Base-by-base conservation (phyloP, 345 rosid species). In the Erodium maritimum region DNA sequence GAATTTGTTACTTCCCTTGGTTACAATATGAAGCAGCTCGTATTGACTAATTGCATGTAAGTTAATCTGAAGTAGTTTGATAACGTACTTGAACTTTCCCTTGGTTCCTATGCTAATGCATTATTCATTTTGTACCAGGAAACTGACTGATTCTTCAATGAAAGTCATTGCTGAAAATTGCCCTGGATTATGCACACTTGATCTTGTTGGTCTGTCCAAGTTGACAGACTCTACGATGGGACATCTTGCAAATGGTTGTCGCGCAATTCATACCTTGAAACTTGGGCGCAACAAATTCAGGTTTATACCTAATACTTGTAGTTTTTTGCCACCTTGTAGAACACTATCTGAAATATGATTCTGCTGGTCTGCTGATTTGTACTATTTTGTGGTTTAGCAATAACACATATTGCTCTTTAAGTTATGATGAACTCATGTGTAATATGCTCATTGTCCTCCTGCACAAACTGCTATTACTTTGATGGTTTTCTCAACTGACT, bases 241-340 rank as follows among this genome's bases (percentile, higher is more conserved):
- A 55, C 79, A 77, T 73, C 94, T 93, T 73, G 86, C 94, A 45
- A 89, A 80, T 80, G 89, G 89, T 52, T 82, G 89, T 65, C 83
- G 19, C 52, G 66, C 69, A 24, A 67, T 93, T 17, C 77, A 80
- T 64, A 79, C 70, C 23, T 70, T 93, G 59, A 75, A 75, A n/a
- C 72, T 93, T 56, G 69, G 83, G 65, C 82, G 81, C 73, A 93
- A 86, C 72, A 61, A 74, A 23, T 86, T 91, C 86, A 89, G 95
- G 96, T 72, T 20, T 29, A 29, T 48, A 51, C 6, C 8, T 46
- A n/a, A 57, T 37, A 29, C 46, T 23, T 55, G 16, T 23, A 19
- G 37, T 29, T 37, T 46, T 3, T 55, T 17, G 29, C 19, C 19
- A 17, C 52, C 17, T 61, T 52, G 21, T 17, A 10, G 54, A 13